Evolutionary conservation across 1,139 yeast genomes (phyloP).

Genomic region (Nakaseomyces uthaithaninus): DNA sequence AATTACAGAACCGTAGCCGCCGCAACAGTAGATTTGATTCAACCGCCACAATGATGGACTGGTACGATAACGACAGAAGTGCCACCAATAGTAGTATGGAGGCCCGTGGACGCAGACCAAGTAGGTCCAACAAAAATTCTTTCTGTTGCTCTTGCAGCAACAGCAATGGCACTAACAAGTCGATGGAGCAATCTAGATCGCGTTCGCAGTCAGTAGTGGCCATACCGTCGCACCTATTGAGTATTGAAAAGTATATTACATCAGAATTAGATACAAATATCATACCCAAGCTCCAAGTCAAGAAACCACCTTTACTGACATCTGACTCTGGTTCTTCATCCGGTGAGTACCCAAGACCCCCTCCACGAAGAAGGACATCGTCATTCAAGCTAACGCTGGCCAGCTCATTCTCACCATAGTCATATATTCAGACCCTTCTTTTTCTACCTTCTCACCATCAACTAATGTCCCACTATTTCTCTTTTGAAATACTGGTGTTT

Average conservation of each 20-base stretch:
- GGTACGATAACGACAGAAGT: neutral
- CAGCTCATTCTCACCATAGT: slow-evolving; percentile 17
- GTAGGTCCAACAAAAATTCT: slow-evolving; percentile 4
- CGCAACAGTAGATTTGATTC: slow-evolving; percentile 1
- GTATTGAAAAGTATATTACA: slow-evolving; percentile 7
- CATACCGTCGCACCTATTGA: slow-evolving; percentile 7
- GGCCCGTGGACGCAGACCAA: neutral
- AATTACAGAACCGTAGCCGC: neutral
- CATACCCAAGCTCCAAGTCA: neutral
- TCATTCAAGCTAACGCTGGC: slow-evolving; percentile 24
- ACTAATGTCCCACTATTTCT: slow-evolving; percentile 4
- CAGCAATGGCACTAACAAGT: slow-evolving; percentile 1
- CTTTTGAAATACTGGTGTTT: no score
- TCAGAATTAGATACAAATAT: slow-evolving; percentile 7
- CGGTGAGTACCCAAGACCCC: neutral
- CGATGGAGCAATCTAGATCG: slow-evolving; percentile 7
- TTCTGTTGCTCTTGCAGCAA: neutral
- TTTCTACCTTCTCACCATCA: slow-evolving; percentile 5
- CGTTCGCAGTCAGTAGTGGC: slow-evolving; percentile 7
- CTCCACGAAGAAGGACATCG: slow-evolving; percentile 17
- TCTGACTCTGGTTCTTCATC: slow-evolving; percentile 4
- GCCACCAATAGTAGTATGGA: neutral
- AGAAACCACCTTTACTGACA: slow-evolving; percentile 3
- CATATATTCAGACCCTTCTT: neutral
- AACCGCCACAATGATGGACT: neutral